Evolutionary conservation across 2,329 filamentous ascomycete species (phyloP), one percentile per base, ranked within the genome.

Genomic region (Fusarium equiseti): DNA sequence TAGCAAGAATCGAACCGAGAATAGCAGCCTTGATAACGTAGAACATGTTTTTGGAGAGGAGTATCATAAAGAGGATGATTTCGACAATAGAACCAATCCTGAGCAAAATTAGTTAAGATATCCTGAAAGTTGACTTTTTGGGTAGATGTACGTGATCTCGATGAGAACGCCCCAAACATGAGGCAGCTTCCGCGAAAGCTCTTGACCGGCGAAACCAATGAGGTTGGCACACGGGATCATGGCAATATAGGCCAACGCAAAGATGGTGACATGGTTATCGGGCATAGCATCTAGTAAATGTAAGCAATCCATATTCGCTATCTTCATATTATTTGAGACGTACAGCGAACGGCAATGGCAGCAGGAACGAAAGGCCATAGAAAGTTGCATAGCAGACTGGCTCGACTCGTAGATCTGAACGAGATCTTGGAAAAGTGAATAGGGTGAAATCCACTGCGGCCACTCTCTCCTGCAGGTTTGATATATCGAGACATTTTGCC

Each of bases 11-110:
- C 1, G 92, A 95, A 38, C 94, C 93, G 1, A 97, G 82, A 59
- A 97, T 95, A 27, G 94, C 93, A 56, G 92, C 92, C 76, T 93
- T 89, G 73, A 97, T 93, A 72, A 96, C 92, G n/a, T 86, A 84
- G 64, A 91, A 90, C 78, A 83, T 79, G 54, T 83, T 71, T 3
- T 83, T 79, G 13, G 78, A 79, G 7, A 96, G 84, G 46, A 97
- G 82, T 4, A 95, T 87, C 83, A 95, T 91, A 80, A 97, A 96
- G 31, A 97, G 82, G 49, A 97, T 88, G 60, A 97, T 91, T 77
- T 97, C 93, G 55, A 96, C 92, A 12, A 94, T 81, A 1, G 92
- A 92, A 4, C 91, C 92, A 54, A 94, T 78, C 1, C 83, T 85
- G 31, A 18, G 42, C 16, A 32, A 26, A 4, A 42, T 45, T 26